These are phyloP conservation scores for Geranium brycei DNA, from an alignment of 345 rosid species.

Conservation along the genomic window DNA sequence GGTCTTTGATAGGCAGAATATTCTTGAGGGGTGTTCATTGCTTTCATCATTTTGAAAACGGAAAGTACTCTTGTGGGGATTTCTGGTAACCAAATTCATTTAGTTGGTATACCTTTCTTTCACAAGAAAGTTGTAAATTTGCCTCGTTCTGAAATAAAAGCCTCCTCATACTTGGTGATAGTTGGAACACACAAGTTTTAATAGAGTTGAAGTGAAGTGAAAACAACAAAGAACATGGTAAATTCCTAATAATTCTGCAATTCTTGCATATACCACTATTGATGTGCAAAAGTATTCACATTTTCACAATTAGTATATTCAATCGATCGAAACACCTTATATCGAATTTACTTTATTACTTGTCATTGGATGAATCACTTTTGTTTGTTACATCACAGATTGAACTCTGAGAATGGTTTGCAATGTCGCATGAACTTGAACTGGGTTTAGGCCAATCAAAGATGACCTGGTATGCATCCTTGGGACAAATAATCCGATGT, in stretches of 20 bases:
- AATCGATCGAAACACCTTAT: no score
- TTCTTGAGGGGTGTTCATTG: constrained; percentile 83
- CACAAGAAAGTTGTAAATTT: background rate
- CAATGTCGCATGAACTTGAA: no score
- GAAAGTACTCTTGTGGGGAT: constrained; percentile 70
- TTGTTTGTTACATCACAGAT: background rate
- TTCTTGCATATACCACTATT: no score
- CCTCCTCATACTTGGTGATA: background rate
- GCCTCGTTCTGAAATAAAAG: background rate
- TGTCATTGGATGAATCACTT: background rate
- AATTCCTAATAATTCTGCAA: no score
- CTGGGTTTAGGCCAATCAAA: background rate
- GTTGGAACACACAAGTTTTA: no score
- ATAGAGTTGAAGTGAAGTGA: no score
- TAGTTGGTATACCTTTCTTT: background rate
- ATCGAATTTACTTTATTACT: background rate
- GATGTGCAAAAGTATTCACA: no score
- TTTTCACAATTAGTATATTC: no score
- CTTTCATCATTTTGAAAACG: constrained; percentile 76
- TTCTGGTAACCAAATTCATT: constrained; percentile 43
- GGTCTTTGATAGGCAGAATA: constrained; percentile 46
- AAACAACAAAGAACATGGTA: no score
- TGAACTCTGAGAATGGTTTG: background rate
- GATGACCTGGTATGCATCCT: background rate
- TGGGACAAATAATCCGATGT: background rate